phyloP scores from a whole-genome alignment of 345 rosid species.

The Acer campestre region DNA sequence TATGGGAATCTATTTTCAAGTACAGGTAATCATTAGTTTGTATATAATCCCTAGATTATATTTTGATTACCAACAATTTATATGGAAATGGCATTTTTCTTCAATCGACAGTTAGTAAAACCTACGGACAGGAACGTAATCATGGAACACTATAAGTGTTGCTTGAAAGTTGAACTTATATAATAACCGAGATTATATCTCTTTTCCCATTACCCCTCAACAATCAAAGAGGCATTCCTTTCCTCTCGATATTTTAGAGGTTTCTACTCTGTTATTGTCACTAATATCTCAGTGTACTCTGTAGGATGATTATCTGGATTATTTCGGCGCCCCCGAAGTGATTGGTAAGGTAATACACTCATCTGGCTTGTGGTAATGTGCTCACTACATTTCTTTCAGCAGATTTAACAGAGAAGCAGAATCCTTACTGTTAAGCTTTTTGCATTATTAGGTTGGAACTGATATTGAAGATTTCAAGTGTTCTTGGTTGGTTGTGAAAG shows the following conservation, averaged over 20 bases:
- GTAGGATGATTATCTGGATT: slow-evolving; percentile 56
- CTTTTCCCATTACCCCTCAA: background rate
- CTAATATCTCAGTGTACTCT: background rate
- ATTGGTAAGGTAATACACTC: slow-evolving; percentile 41
- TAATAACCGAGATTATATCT: background rate
- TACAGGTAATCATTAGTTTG: slow-evolving; percentile 33
- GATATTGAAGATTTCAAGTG: slow-evolving; percentile 48
- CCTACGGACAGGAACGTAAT: background rate
- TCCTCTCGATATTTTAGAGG: background rate
- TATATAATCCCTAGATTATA: background rate
- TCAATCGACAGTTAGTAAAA: background rate
- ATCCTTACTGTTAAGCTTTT: background rate
- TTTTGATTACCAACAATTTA: background rate
- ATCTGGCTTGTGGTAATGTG: background rate
- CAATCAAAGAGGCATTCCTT: background rate
- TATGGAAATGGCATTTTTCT: background rate
- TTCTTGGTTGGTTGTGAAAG: slow-evolving; percentile 52
- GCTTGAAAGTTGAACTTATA: background rate
- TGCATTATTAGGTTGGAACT: slow-evolving; percentile 26
- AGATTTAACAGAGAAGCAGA: background rate
- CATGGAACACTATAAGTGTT: background rate
- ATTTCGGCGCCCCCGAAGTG: slow-evolving; percentile 43
- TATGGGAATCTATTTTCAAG: slow-evolving; percentile 53
- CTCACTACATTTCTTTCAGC: background rate
- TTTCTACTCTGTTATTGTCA: background rate